Base-by-base conservation (phyloP, 192 early-diverging fungal species). In the Paraglomus occultum region DNA sequence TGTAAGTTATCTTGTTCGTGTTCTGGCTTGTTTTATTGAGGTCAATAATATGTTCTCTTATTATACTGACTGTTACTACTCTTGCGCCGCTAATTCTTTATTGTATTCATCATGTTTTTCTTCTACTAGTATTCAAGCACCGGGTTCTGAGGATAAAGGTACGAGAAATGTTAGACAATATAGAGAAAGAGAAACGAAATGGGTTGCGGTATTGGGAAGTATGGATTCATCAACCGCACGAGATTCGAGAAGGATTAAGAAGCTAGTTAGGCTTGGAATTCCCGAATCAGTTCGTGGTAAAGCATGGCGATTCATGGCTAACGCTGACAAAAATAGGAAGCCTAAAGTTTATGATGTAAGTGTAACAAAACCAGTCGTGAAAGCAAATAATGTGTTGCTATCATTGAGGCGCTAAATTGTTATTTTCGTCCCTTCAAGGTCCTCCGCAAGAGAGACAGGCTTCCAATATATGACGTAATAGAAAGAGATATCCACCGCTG, bases 401-500 rank as follows among this genome's bases (percentile, higher is more conserved):
- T 31, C 31, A 31, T 3, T 31, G 31, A 31, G 3, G 31, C 31
- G 31, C 31, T 31, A 31, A 31, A 31, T 31, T 31, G 50, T 18
- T 51, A n/a, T 3, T 51, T 18, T 51, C 17, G 2, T 51, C 17
- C 50, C n/a, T 73, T 82, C 71, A 54, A 77, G 47, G 71, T 75
- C 22, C 69, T 80, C 6, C 47, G 67, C 22, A 75, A 73, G n/a
- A 74, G 76, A 39, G 74, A 70, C 17, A 65, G 65, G 9, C 51
- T 83, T 45, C 77, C 84, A 5, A 92, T 96, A 46, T 94, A 91
- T 76, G 91, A 94, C 42, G 89, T 91, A 14, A 98, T 98, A 60
- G 95, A 97, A 61, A 82, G 88, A 22, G 96, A 98, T 65, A 88
- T 98, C 20, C 71, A 83, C 44, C 76, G 94, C 9, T 95, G 95